Conservation (phyloP, 208 protist species). For the Acanthamoeba sp. region DNA sequence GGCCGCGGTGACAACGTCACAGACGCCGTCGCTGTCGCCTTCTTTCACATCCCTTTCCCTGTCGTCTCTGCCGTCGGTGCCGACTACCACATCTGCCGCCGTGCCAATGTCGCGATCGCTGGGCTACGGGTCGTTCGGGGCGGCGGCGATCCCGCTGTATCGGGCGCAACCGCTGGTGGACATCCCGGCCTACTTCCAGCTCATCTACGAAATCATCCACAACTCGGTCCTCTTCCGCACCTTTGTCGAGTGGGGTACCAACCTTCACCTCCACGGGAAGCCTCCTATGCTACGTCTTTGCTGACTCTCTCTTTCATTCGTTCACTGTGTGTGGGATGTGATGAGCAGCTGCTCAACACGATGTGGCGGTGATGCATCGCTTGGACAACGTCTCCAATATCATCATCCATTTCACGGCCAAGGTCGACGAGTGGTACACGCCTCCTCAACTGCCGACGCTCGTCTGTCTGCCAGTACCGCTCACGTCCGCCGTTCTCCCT, state of each 20-base stretch:
- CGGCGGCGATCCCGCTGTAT: constrained; percentile 2
- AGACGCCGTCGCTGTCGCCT: background rate
- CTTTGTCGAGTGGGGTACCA: constrained; percentile 61
- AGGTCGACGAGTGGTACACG: constrained; percentile 68
- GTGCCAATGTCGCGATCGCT: background rate
- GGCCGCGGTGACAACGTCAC: background rate
- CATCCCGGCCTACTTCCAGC: constrained; percentile 45
- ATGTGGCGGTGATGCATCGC: background rate
- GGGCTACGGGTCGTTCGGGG: constrained; percentile 27
- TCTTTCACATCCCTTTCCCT: too few relatives aligned
- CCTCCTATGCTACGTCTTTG: too few relatives aligned
- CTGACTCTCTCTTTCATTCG: too few relatives aligned
- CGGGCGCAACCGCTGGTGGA: background rate
- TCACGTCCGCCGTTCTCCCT: too few relatives aligned
- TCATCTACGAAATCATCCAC: constrained; percentile 73
- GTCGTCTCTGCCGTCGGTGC: too few relatives aligned
- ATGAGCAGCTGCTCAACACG: background rate
- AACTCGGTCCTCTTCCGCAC: constrained; percentile 39
- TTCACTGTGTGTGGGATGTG: background rate
- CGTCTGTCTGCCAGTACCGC: too few relatives aligned
- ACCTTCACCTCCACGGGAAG: background rate
- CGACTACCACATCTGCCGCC: background rate
- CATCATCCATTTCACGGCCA: constrained; percentile 59
- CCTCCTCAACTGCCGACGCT: too few relatives aligned
- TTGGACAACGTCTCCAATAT: constrained; percentile 72